Evolutionary conservation across 352 stramenopile genomes (phyloP), one percentile per base, ranked within the genome.

Genomic region (Globisporangium acanthophoron): DNA sequence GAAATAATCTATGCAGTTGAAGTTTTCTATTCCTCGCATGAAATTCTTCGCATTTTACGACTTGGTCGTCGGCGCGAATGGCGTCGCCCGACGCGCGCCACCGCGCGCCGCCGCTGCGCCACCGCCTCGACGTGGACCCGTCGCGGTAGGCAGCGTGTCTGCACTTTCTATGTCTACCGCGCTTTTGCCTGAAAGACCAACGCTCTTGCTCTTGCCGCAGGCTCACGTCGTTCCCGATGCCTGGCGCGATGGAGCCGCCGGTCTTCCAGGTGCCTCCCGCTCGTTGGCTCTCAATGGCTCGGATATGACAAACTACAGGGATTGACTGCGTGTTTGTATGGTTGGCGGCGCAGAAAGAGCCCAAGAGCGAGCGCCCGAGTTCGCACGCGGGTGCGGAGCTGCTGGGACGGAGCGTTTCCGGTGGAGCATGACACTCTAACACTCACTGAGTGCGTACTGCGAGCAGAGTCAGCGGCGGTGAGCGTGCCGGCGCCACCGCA

Each of bases 181-280:
- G n/a, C 11, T 12, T 11, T 7, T 27, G 11, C 6, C 12, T 9
- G n/a, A 5, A 11, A 29, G 5, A 33, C 11, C n/a, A 3, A 24
- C 20, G 21, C 33, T 3, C 6, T 56, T 39, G n/a, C 51, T 50
- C 39, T 41, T 7, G 39, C 7, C 15, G 12, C 63, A 87, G 79
- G 3, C 73, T 89, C 51, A 89, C 79, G 55, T 87, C 74, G 51
- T 89, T 89, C 55, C 79, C 79, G 16, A 68, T 86, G 56, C 79
- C 79, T 6, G 79, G 79, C 0, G 85, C 74, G 55, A 71, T 79
- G 57, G 57, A 76, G 8, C 78, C 77, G 15, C 70, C 75, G 0
- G 49, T 24, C 33, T 72, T 82, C 54, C 72, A 85, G 63, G 78
- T 83, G 37, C 27, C 44, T 16, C 20, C 29, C 15, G 2, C 15